A percentile compares a stretch with the other conserved stretches of the same genome.
Conservation (phyloP, 257 asterid genomes). For the Knoxia roxburghii region DNA sequence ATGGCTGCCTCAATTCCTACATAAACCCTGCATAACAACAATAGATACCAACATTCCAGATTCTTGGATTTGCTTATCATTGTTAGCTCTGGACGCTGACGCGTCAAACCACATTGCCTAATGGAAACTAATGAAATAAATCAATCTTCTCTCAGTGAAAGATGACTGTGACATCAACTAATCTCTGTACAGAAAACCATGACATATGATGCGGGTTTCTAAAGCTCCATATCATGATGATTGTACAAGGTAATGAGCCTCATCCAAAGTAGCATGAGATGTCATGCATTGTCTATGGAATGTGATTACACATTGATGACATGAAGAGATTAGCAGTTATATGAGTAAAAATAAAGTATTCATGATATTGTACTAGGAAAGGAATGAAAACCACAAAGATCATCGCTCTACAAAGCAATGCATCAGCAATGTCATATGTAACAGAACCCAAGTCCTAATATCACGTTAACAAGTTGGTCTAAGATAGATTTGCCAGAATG, state of each 20-base stretch:
- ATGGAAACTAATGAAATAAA: conserved; percentile 5
- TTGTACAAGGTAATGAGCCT: conserved; percentile 21
- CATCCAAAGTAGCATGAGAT: conserved; percentile 11
- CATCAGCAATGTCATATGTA: conserved; percentile 7
- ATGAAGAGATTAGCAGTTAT: background rate
- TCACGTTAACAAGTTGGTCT: conserved; percentile 21
- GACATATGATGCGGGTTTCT: conserved; percentile 15
- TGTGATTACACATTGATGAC: background rate
- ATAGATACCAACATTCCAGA: conserved; percentile 22
- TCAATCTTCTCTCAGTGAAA: conserved; percentile 13
- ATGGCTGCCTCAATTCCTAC: conserved; percentile 8
- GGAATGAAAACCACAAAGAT: conserved; percentile 5
- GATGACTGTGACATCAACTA: conserved; percentile 14
- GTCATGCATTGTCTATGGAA: conserved; percentile 10
- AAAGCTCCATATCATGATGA: conserved; percentile 18
- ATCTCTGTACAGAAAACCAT: too few relatives aligned
- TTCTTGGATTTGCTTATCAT: conserved; percentile 18
- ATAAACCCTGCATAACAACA: conserved; percentile 34
- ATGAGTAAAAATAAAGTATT: conserved; percentile 11
- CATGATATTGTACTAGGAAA: background rate
- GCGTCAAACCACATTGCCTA: conserved; percentile 13
- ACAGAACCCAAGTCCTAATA: conserved; percentile 17
- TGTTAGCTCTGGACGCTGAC: conserved; percentile 21
- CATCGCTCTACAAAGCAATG: conserved; percentile 21
- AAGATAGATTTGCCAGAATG: conserved; percentile 39